These are phyloP conservation scores for Puccinia horiana DNA, from an alignment of 1,284 basidiomycete genomes.

Conservation along the genomic window DNA sequence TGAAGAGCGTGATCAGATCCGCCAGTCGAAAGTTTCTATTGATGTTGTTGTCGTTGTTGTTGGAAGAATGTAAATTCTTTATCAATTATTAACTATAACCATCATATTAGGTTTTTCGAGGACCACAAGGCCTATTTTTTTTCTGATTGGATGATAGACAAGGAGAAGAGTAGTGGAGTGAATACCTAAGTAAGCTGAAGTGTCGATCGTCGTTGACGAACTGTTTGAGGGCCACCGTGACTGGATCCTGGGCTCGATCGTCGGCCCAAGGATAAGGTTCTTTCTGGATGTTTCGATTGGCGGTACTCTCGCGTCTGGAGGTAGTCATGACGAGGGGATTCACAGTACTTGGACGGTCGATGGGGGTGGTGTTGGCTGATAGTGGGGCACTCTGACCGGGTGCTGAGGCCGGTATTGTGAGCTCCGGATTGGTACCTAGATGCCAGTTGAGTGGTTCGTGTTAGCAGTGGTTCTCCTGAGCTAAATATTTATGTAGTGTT, in stretches of 20 bases:
- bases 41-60: background rate
- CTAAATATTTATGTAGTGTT: background rate
- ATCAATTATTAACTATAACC: constrained; percentile 15
- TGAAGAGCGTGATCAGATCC: constrained; percentile 99
- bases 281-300: background rate
- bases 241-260: constrained; percentile 8
- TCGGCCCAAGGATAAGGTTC: background rate
- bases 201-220: constrained; percentile 86
- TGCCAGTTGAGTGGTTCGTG: background rate
- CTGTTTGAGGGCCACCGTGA: constrained; percentile 66
- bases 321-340: constrained; percentile 30
- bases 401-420: constrained; percentile 35
- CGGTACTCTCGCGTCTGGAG: constrained; percentile 31
- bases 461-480: background rate
- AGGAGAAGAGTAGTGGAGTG: constrained; percentile 50
- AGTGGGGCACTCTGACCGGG: constrained; percentile 18
- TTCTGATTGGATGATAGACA: background rate
- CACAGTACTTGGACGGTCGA: constrained; percentile 9
- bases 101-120: background rate
- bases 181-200: constrained; percentile 88
- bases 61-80: constrained; percentile 14
- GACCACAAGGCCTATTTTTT: background rate
- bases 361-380: constrained; percentile 22
- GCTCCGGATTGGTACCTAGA: constrained; percentile 45
- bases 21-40: constrained; percentile 93